Evolutionary conservation across 2,329 filamentous ascomycete genomes (phyloP).

Genomic region (Penicillium italicum): DNA sequence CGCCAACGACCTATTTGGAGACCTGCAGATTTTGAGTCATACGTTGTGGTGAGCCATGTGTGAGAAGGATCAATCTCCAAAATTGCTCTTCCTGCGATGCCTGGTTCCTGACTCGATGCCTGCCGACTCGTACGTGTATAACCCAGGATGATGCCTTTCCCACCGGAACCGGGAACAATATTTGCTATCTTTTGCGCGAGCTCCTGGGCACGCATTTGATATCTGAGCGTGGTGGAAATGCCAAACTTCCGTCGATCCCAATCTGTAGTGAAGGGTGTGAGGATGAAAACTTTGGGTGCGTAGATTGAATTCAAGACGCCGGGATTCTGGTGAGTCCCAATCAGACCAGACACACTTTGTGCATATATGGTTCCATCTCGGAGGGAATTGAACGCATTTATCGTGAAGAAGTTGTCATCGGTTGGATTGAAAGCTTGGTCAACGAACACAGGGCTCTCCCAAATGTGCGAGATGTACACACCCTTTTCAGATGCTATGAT

Average conservation of each 20-base stretch:
- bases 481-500: conserved; percentile 2
- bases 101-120: not conserved
- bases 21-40: not conserved
- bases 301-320: conserved; percentile 1
- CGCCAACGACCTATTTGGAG: conserved; percentile 1
- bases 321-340: not conserved
- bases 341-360: not conserved
- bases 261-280: not conserved
- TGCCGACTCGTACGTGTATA: not conserved
- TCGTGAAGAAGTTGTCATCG: not conserved
- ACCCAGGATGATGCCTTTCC: not conserved
- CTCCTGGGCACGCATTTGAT: not conserved
- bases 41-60: not conserved
- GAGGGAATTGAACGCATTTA: not conserved
- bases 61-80: not conserved
- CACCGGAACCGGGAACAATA: not conserved
- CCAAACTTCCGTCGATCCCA: not conserved
- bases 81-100: conserved; percentile 1
- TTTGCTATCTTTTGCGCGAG: not conserved
- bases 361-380: not conserved
- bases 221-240: not conserved
- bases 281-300: conserved; percentile 1
- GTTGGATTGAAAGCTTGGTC: not conserved
- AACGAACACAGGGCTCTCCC: not conserved
- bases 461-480: not conserved